phyloP scores from a whole-genome alignment of 495 filamentous ascomycete species.

The Xylaria acuta region DNA sequence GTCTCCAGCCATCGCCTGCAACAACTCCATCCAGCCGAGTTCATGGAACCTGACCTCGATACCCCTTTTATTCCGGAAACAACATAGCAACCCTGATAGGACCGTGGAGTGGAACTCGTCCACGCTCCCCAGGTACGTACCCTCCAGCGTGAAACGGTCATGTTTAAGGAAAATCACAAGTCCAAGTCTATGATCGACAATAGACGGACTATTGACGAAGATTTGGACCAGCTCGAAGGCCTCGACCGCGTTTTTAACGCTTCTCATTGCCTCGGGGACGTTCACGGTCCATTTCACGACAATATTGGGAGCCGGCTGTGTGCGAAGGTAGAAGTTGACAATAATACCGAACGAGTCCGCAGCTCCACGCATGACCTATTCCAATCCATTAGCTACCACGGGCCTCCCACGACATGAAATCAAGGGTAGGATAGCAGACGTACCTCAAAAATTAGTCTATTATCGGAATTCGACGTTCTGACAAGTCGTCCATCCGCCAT shows the following conservation, averaged over 20 bases:
- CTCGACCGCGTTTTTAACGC: constrained; percentile 32
- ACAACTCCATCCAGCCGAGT: constrained; percentile 37
- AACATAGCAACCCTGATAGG: constrained; percentile 36
- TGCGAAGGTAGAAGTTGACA: constrained; percentile 60
- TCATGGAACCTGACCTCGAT: constrained; percentile 23
- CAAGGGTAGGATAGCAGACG: constrained; percentile 13
- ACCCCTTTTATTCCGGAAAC: constrained; percentile 25
- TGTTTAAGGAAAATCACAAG: constrained; percentile 43
- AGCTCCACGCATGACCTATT: constrained; percentile 61
- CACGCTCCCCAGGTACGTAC: constrained; percentile 43
- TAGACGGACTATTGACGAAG: constrained; percentile 35
- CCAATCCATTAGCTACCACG: not conserved
- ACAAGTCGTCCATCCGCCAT: constrained; percentile 63
- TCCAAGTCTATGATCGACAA: constrained; percentile 41
- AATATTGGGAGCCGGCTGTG: constrained; percentile 54
- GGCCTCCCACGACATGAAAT: not conserved
- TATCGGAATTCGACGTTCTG: constrained; percentile 43
- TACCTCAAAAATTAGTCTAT: constrained; percentile 61
- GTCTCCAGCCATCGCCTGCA: constrained; percentile 38
- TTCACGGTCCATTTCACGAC: constrained; percentile 49
- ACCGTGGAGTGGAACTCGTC: constrained; percentile 36
- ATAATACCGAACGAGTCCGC: constrained; percentile 66
- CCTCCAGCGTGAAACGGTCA: constrained; percentile 41
- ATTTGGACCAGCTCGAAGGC: constrained; percentile 44
- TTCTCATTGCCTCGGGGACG: constrained; percentile 35